A percentile compares a stretch with the other conserved stretches of the same genome.
Evolutionary conservation across 2,329 filamentous ascomycete species (phyloP).

Genomic region (Neonectria faginata): DNA sequence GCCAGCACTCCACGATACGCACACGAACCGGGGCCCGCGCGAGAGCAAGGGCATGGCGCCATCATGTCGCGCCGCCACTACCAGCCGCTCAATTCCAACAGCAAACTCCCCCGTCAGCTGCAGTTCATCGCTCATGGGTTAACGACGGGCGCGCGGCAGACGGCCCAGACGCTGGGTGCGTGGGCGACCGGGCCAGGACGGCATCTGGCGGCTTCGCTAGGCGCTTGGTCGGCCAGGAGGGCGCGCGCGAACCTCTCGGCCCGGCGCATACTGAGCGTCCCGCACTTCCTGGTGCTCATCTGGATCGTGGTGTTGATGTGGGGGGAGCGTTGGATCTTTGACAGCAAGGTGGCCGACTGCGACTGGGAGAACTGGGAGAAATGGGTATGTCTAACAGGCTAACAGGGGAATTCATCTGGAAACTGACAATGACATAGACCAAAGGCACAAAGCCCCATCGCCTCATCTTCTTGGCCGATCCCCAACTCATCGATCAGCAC

Average conservation of each 20-base stretch:
- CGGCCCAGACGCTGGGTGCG: slow-evolving; percentile 50
- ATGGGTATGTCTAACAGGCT: slow-evolving; percentile 75
- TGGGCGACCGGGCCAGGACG: slow-evolving; percentile 58
- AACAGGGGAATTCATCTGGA: slow-evolving; percentile 5
- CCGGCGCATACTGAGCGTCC: slow-evolving; percentile 69
- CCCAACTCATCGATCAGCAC: slow-evolving; percentile 91
- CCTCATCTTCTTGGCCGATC: slow-evolving; percentile 87
- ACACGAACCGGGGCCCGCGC: slow-evolving; percentile 2
- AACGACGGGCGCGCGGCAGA: slow-evolving; percentile 36
- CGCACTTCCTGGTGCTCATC: slow-evolving; percentile 74
- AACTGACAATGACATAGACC: slow-evolving; percentile 67
- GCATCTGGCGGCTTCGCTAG: slow-evolving; percentile 49
- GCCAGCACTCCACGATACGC: slow-evolving; percentile 2
- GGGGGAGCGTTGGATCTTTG: slow-evolving; percentile 86
- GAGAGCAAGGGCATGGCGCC: slow-evolving; percentile 45
- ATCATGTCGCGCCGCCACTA: slow-evolving; percentile 46
- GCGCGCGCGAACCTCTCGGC: slow-evolving; percentile 59
- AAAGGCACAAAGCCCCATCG: slow-evolving; percentile 82
- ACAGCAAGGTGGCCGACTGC: slow-evolving; percentile 76
- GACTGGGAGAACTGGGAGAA: slow-evolving; percentile 90
- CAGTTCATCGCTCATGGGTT: slow-evolving; percentile 42
- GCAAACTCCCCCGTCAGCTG: slow-evolving; percentile 29
- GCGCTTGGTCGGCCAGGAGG: slow-evolving; percentile 45
- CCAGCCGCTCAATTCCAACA: slow-evolving; percentile 34
- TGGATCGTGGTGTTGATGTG: slow-evolving; percentile 86